phyloP scores from a whole-genome alignment of 2,329 filamentous ascomycete genomes.

The Pseudogymnoascus sp. region DNA sequence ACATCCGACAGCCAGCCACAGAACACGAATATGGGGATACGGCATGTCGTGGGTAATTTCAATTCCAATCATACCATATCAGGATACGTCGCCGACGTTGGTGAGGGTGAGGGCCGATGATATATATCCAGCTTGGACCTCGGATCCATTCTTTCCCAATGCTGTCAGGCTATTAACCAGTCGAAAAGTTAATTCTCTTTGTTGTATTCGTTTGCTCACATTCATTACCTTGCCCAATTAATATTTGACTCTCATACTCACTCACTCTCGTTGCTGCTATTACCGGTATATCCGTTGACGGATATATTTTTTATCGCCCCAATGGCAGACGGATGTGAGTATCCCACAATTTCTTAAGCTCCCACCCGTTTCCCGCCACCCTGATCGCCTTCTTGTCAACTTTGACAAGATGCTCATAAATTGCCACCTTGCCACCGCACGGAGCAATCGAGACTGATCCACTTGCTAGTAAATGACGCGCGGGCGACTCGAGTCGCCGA shows the following conservation, averaged over 20 bases:
- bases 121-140: constrained; percentile 10
- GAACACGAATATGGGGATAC: constrained; percentile 8
- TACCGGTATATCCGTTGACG: constrained; percentile 5
- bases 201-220: constrained; percentile 10
- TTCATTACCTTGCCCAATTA: constrained; percentile 21
- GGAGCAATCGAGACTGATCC: constrained; percentile 15
- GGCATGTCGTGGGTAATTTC: constrained; percentile 5
- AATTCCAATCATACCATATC: constrained; percentile 11
- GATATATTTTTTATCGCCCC: constrained; percentile 15
- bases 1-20: constrained; percentile 10
- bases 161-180: constrained; percentile 9
- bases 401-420: constrained; percentile 3
- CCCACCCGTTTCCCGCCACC: constrained; percentile 9
- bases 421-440: constrained; percentile 11
- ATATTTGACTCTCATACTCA: constrained; percentile 14
- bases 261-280: constrained; percentile 6
- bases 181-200: constrained; percentile 13
- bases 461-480: constrained; percentile 51
- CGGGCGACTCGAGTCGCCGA: constrained; percentile 56
- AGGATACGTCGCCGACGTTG: constrained; percentile 9
- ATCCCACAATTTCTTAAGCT: constrained; percentile 5
- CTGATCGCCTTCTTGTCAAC: neutral
- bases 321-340: constrained; percentile 32
- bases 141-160: constrained; percentile 1
- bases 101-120: constrained; percentile 3